Conservation (phyloP, 176 grass and related monocot genomes). For the barley (Hordeum vulgare) region MorexV3_pseudomolecules_assembly NC_058519.1:212067717-212068216, state of each 20-base stretch:
- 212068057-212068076: background rate
- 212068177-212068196: background rate
- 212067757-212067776: constrained; percentile 42
- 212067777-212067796: background rate
- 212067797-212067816: background rate
- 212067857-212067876: background rate
- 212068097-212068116: background rate
- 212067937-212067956: constrained; percentile 5
- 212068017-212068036: background rate
- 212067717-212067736: constrained; percentile 47
- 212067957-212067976: constrained; percentile 12
- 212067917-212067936: constrained; percentile 14
- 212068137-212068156: background rate
- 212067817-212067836: constrained; percentile 37
- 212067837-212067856: constrained; percentile 26
- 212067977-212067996: constrained; percentile 32
- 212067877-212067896: background rate
- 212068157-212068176: background rate
- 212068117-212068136: background rate
- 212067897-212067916: constrained; percentile 19
- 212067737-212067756: constrained; percentile 36
- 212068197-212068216: too few species aligned
- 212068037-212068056: background rate
- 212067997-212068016: background rate
- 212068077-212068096: background rate